Percentiles rank a stretch among this genome's conserved stretches.
Evolutionary conservation across 768 basidiomycete genomes (phyloP).

Genomic region (Ramaria sp.): DNA sequence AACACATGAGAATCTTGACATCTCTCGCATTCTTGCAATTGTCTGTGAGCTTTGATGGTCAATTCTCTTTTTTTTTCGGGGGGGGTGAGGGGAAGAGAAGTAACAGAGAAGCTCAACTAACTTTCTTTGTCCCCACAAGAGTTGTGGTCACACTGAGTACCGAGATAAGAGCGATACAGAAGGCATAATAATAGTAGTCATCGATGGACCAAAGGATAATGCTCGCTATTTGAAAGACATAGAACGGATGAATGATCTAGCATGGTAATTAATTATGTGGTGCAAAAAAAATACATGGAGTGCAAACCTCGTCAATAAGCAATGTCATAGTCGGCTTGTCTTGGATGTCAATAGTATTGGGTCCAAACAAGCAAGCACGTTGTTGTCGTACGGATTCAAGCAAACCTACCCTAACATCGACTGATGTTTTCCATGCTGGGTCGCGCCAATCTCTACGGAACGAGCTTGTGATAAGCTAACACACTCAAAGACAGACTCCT

Average conservation of each 20-base stretch:
- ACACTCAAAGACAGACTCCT: background rate
- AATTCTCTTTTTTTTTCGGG: background rate
- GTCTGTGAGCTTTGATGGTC: conserved; percentile 39
- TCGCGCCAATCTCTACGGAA: conserved; percentile 80
- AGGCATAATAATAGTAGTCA: conserved; percentile 95
- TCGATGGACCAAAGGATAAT: conserved; percentile 91
- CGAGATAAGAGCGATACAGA: conserved; percentile 91
- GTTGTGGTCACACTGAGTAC: conserved; percentile 75
- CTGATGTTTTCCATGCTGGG: conserved; percentile 52
- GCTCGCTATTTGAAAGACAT: conserved; percentile 95
- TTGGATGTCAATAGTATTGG: conserved; percentile 83
- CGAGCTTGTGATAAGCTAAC: background rate
- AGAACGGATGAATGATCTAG: conserved; percentile 92
- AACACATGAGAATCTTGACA: conserved; percentile 83
- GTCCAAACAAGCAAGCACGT: conserved; percentile 64
- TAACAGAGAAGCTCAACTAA: conserved; percentile 20
- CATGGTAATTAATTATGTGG: background rate
- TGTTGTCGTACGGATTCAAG: conserved; percentile 43
- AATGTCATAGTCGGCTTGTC: conserved; percentile 71
- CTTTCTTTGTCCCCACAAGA: conserved; percentile 86
- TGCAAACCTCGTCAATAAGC: conserved; percentile 76
- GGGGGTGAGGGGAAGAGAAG: no score
- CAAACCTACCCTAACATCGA: conserved; percentile 56
- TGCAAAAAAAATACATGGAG: background rate
- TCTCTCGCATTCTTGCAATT: conserved; percentile 87